Evolutionary conservation across 192 early-diverging fungal species (phyloP).

Genomic region (Phlyctochytrium arcticum): DNA sequence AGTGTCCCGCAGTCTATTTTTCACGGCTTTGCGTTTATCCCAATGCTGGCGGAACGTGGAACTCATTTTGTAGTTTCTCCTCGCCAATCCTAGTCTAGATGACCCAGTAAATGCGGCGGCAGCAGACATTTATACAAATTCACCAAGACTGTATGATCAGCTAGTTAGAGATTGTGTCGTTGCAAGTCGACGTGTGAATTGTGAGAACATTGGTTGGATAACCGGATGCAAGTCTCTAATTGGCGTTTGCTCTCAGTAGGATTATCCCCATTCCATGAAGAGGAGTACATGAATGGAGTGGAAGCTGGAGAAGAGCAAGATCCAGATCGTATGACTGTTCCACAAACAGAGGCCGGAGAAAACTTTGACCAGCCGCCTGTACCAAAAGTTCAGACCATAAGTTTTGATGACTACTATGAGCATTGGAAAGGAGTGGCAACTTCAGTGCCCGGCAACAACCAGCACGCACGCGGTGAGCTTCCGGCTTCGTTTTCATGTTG

Average conservation of each 20-base stretch:
- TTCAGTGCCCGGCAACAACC: slow-evolving; percentile 23
- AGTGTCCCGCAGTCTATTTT: background rate
- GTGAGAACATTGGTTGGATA: slow-evolving; percentile 1
- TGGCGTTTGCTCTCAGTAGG: background rate
- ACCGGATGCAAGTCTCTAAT: background rate
- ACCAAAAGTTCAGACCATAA: slow-evolving; percentile 16
- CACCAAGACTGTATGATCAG: slow-evolving; percentile 45
- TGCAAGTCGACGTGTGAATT: slow-evolving; percentile 37
- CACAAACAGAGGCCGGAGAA: no score
- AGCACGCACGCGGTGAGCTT: background rate
- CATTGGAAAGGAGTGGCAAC: slow-evolving; percentile 45
- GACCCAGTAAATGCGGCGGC: slow-evolving; percentile 44
- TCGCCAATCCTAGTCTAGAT: slow-evolving; percentile 39
- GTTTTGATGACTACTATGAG: slow-evolving; percentile 50
- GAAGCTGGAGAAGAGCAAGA: no score
- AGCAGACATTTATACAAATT: slow-evolving; percentile 36
- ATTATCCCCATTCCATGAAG: slow-evolving; percentile 13
- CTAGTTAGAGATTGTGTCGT: slow-evolving; percentile 48
- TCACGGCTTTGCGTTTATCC: background rate
- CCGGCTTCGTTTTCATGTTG: no score
- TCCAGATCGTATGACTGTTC: no score
- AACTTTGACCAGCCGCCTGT: slow-evolving; percentile 3
- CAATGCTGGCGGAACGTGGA: background rate
- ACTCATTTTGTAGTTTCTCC: slow-evolving; percentile 26
- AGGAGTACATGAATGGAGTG: background rate